A percentile compares a stretch with the other conserved stretches of the same genome.
phyloP scores from a whole-genome alignment of 306 rosid genomes.

The Pachyrhizus erosus region DNA sequence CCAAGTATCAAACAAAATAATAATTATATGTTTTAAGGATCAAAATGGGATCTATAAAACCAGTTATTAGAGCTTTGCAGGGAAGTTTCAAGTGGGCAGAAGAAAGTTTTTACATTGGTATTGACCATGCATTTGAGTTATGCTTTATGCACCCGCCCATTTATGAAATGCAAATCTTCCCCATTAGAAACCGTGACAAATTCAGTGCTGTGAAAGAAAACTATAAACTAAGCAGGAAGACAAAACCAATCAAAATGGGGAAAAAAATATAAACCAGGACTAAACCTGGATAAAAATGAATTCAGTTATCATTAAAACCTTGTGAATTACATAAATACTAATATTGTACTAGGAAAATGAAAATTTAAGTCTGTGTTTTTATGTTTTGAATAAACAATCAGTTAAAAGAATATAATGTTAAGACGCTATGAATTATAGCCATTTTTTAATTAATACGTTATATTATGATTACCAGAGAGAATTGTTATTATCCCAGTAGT shows the following conservation, averaged over 20 bases:
- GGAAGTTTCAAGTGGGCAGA: not conserved
- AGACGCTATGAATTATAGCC: not conserved
- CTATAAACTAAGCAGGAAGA: not conserved
- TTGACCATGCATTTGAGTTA: not conserved
- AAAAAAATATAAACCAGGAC: not conserved
- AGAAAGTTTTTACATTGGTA: not conserved
- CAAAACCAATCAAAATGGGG: not conserved
- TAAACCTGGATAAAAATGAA: not conserved
- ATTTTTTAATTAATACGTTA: too few relatives aligned
- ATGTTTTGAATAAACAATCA: not conserved
- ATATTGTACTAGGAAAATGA: not conserved
- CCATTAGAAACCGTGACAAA: not conserved
- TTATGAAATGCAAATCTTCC: not conserved
- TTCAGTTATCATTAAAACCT: not conserved
- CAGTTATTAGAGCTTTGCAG: not conserved
- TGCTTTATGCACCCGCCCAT: not conserved
- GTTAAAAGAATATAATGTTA: not conserved
- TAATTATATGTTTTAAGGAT: not conserved
- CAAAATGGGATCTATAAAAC: not conserved
- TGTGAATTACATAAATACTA: not conserved
- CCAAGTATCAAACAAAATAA: not conserved
- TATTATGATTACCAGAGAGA: too few relatives aligned
- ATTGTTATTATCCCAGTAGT: not conserved
- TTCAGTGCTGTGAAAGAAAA: not conserved
- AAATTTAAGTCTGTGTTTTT: not conserved